Percentiles rank a stretch among this genome's conserved stretches.
Conservation (phyloP, 805 yeast species). For the Saccharomycopsis microspora region DNA sequence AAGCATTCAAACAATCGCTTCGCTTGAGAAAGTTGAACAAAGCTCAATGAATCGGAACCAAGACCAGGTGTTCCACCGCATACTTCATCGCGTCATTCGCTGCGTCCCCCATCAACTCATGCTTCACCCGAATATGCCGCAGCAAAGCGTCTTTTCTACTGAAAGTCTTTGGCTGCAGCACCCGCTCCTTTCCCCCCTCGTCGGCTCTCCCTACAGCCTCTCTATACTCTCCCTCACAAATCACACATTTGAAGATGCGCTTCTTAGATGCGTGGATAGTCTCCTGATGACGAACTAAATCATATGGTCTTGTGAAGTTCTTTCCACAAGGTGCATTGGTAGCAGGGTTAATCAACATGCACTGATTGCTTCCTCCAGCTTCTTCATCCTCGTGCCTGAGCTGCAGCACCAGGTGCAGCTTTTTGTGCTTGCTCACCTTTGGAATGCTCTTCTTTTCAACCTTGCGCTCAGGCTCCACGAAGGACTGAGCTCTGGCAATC, state of each 20-base stretch:
- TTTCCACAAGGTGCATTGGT: constrained; percentile 59
- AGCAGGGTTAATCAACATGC: constrained; percentile 46
- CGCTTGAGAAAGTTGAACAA: not conserved
- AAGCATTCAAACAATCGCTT: too few relatives aligned
- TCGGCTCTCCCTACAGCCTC: constrained; percentile 26
- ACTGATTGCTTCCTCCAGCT: constrained; percentile 18
- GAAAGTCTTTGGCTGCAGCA: constrained; percentile 53
- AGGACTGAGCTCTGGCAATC: constrained; percentile 12
- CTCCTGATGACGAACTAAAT: constrained; percentile 88
- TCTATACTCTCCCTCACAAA: constrained; percentile 53
- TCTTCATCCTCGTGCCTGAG: too few relatives aligned
- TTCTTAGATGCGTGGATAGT: constrained; percentile 88
- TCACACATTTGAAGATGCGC: constrained; percentile 74
- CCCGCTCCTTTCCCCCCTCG: constrained; percentile 1
- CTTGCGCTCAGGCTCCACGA: constrained; percentile 1
- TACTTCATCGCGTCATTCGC: constrained; percentile 62
- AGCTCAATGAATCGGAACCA: too few relatives aligned
- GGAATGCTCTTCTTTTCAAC: not conserved
- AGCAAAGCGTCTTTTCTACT: constrained; percentile 91
- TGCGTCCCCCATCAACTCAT: constrained; percentile 54
- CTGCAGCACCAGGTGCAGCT: not conserved
- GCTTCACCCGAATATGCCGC: constrained; percentile 88
- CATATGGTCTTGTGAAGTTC: constrained; percentile 89
- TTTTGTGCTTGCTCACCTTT: constrained; percentile 1
- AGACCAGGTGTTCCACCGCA: constrained; percentile 57